Evolutionary conservation across 2,329 filamentous ascomycete species (phyloP).

Genomic region (Fusarium nematophilum): DNA sequence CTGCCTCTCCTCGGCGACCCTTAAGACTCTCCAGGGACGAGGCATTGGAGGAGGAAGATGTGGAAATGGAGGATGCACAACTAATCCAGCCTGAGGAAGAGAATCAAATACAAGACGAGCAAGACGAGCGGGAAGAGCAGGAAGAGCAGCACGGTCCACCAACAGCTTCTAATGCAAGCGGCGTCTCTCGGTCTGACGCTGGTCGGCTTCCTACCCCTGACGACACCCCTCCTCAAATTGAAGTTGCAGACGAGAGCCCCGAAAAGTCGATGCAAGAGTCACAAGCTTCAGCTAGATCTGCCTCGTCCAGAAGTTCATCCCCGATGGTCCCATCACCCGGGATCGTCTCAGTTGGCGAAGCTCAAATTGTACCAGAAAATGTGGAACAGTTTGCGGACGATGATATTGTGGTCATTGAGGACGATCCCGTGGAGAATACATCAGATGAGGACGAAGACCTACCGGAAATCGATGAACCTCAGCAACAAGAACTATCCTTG

Average conservation of each 20-base stretch:
- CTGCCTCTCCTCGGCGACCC: constrained; percentile 57
- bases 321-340: constrained; percentile 5
- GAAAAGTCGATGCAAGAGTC: constrained; percentile 34
- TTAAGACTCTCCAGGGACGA: not conserved
- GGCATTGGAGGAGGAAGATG: constrained; percentile 17
- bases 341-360: constrained; percentile 5
- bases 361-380: constrained; percentile 12
- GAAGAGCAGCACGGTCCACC: constrained; percentile 16
- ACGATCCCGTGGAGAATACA: constrained; percentile 20
- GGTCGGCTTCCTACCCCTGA: constrained; percentile 65
- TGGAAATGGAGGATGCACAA: constrained; percentile 25
- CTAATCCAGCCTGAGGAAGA: constrained; percentile 15
- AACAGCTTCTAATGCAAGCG: constrained; percentile 45
- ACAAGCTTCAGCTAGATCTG: constrained; percentile 13
- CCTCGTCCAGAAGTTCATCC: constrained; percentile 18
- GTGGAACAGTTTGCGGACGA: constrained; percentile 34
- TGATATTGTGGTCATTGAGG: constrained; percentile 28
- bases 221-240: constrained; percentile 58
- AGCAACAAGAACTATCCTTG: constrained; percentile 17
- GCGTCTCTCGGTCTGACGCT: constrained; percentile 52
- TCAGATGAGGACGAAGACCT: constrained; percentile 16
- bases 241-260: constrained; percentile 32
- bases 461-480: constrained; percentile 20
- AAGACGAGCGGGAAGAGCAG: constrained; percentile 12
- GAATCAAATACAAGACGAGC: constrained; percentile 5